A percentile compares a stretch with the other conserved stretches of the same genome.
phyloP scores from a whole-genome alignment of 2,329 filamentous ascomycete species.

The Westerdykella aurantiaca region DNA sequence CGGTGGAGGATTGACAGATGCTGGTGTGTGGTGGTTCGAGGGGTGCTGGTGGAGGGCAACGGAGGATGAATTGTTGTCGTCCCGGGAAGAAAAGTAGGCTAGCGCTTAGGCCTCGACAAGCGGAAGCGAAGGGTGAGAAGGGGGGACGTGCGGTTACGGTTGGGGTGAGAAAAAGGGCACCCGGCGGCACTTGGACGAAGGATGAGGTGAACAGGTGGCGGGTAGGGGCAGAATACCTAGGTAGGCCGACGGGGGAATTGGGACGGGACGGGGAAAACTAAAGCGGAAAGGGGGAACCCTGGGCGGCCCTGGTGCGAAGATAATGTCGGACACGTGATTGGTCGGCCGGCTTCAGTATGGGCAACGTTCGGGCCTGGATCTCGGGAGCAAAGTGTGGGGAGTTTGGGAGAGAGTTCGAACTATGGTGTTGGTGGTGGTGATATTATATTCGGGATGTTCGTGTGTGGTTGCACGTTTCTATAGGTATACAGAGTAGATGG shows the following conservation, averaged over 20 bases:
- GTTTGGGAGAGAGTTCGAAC: too few relatives aligned
- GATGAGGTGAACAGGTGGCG: neutral
- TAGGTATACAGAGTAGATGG: neutral
- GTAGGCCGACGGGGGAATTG: neutral
- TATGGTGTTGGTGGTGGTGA: too few relatives aligned
- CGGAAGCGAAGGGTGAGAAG: neutral
- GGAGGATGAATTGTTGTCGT: too few relatives aligned
- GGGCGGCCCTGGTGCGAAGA: neutral
- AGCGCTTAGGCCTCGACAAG: neutral
- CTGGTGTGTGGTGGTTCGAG: too few relatives aligned
- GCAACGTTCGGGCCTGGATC: too few relatives aligned
- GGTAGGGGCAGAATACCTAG: neutral
- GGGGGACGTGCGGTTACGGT: neutral
- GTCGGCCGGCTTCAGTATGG: neutral
- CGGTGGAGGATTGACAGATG: neutral
- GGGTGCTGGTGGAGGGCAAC: too few relatives aligned
- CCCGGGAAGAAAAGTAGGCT: too few relatives aligned
- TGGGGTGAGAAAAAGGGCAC: too few relatives aligned
- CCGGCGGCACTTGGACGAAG: neutral
- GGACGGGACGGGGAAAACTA: neutral
- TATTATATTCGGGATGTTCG: neutral
- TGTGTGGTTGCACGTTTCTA: neutral
- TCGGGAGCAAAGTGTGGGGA: too few relatives aligned
- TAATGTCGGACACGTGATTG: neutral
- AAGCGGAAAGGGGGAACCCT: too few relatives aligned